phyloP scores from a whole-genome alignment of 371 early-diverging fungal species.

The Syncephalastrum contaminatum region DNA sequence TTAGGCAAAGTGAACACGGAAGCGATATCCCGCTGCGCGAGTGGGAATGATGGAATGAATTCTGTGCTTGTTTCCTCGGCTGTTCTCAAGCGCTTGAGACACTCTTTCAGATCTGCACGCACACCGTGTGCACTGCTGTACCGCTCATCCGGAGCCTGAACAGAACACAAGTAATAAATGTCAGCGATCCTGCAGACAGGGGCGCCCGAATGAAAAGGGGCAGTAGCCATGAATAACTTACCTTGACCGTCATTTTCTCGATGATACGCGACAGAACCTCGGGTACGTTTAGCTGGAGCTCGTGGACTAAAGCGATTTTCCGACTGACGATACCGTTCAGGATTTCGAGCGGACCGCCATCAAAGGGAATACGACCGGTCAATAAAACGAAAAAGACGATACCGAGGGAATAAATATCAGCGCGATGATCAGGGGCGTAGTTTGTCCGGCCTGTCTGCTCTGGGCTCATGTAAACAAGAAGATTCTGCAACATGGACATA shows the following conservation, averaged over 20 bases:
- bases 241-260: slow-evolving; percentile 60
- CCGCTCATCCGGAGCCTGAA: slow-evolving; percentile 60
- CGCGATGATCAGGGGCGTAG: slow-evolving; percentile 55
- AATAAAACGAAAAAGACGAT: slow-evolving; percentile 52
- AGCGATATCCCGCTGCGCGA: slow-evolving; percentile 43
- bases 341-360: slow-evolving; percentile 54
- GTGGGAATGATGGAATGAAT: slow-evolving; percentile 33
- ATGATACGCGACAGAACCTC: slow-evolving; percentile 45
- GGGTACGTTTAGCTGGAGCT: slow-evolving; percentile 52
- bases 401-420: slow-evolving; percentile 58
- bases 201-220: not conserved
- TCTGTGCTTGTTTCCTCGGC: slow-evolving; percentile 27
- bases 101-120: slow-evolving; percentile 52
- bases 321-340: slow-evolving; percentile 51
- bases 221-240: slow-evolving; percentile 6
- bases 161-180: not conserved
- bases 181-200: not conserved
- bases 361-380: slow-evolving; percentile 51
- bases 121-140: slow-evolving; percentile 58
- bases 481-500: slow-evolving; percentile 20
- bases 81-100: slow-evolving; percentile 33
- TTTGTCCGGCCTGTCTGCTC: slow-evolving; percentile 62
- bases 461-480: slow-evolving; percentile 42
- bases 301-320: slow-evolving; percentile 42
- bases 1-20: slow-evolving; percentile 47